Base-by-base conservation (phyloP, 148 eudicot genomes). In the Persicaria maculosa region DNA sequence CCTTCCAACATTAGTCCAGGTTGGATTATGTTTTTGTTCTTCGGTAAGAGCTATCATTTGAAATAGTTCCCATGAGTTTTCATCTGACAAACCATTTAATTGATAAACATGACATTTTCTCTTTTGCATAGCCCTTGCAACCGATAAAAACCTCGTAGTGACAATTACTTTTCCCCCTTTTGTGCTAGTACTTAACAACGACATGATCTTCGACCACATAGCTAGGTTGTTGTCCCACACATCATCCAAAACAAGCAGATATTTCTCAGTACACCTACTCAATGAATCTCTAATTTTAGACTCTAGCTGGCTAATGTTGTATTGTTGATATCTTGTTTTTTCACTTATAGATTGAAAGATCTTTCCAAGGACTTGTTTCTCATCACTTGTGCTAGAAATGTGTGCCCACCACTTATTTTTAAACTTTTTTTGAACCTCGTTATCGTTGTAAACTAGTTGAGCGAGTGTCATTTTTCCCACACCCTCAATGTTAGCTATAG, bases 391-490 rank as follows among this genome's bases (percentile, higher is more conserved):
- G 9, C 74, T 67, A 12, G 77, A 65, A 4, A 78, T 76, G 54
- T 40, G 65, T 40, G 61, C 77, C 84, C 84, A 82, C 48, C 72
- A 45, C 59, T 53, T 78, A 14, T 11, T 11, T 0, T 71, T 22
- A 50, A 78, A 78, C 1, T 64, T 9, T 0, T 20, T 22, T 11
- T 58, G 53, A 0, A 50, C 15, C 50, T 4, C 16, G 0, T 68
- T 20, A 50, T 82, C 75, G 11, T 76, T 82, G 20, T 46, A 82
- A 4, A 78, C 75, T 3, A 76, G 44, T 61, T 76, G 71, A 20
- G 81, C 81, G 12, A 82, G 78, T 6, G 78, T 57, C 0, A 79
- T 81, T 19, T 81, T 81, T 6, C 83, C 83, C 20, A 81, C 9
- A 16, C 84, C 84, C 19, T 73, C 80, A 9, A 71, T 46, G 4